Conservation (phyloP, 768 basidiomycete genomes). For the Mrakia gelida region DNA sequence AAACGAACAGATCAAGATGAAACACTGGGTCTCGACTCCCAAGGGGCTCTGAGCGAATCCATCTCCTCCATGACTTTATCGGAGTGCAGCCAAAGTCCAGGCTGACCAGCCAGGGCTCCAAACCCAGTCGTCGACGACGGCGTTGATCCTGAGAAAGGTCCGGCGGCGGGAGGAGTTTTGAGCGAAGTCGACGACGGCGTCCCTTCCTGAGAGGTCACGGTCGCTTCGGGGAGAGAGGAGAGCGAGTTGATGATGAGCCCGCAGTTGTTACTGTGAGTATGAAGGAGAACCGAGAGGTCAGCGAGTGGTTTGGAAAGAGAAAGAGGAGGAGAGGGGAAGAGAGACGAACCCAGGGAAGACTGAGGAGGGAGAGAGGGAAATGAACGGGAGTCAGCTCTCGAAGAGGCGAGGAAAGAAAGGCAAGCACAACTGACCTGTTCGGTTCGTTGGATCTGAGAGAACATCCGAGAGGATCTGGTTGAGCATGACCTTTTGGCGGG, state of each 20-base stretch:
- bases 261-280: no score
- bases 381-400: not conserved
- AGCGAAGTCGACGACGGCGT: no score
- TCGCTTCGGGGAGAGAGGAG: no score
- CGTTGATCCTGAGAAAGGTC: not conserved
- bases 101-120: not conserved
- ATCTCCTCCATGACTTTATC: slow-evolving; percentile 13
- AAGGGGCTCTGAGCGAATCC: not conserved
- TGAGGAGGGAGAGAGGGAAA: not conserved
- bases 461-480: not conserved
- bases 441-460: not conserved
- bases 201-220: no score
- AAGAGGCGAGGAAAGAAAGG: not conserved
- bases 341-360: no score
- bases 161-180: not conserved
- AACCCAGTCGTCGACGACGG: no score
- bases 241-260: no score
- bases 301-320: no score
- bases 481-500: not conserved
- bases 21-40: not conserved
- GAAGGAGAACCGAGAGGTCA: no score
- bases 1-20: no score
- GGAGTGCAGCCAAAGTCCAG: not conserved
- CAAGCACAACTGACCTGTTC: no score
- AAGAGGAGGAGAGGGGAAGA: no score